phyloP scores from a whole-genome alignment of 139 green algal genomes.

The Auxenochlorella protothecoides region DNA sequence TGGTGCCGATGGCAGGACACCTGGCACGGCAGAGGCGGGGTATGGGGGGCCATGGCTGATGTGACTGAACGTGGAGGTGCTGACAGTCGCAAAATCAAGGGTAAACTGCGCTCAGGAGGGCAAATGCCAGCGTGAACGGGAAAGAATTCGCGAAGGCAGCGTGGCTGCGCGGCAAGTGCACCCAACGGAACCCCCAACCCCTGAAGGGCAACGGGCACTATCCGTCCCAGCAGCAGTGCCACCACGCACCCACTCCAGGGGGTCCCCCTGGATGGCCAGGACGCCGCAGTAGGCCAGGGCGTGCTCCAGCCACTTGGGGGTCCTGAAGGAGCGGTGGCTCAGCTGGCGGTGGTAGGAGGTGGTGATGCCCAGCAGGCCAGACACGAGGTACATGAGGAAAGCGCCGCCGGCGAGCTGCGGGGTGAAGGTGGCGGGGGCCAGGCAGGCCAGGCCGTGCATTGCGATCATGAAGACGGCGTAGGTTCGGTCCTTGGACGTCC shows the following conservation, averaged over 20 bases:
- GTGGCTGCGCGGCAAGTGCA: not conserved
- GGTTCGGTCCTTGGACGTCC: too few relatives aligned
- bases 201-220: not conserved
- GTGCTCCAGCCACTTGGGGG: constrained; percentile 99
- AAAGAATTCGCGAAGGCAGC: too few relatives aligned
- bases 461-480: too few relatives aligned
- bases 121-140: too few relatives aligned
- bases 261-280: constrained; percentile 79
- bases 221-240: not conserved
- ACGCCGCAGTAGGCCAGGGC: constrained; percentile 94
- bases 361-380: constrained; percentile 94
- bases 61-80: too few relatives aligned
- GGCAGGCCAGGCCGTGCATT: too few relatives aligned
- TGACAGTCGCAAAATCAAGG: too few relatives aligned
- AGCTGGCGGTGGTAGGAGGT: constrained; percentile 91
- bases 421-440: too few relatives aligned
- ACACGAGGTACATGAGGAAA: constrained; percentile 74
- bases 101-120: too few relatives aligned
- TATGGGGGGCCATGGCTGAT: too few relatives aligned
- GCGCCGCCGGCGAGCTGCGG: too few relatives aligned
- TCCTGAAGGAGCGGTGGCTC: constrained; percentile 78
- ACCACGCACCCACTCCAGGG: constrained; percentile 75
- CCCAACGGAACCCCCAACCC: too few relatives aligned
- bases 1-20: constrained; percentile 83
- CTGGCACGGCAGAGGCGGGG: not conserved